A percentile compares a stretch with the other conserved stretches of the same genome.
These are phyloP conservation scores for Colletotrichum sp. DNA, from an alignment of 2,329 filamentous ascomycete species.

Conservation along the genomic window DNA sequence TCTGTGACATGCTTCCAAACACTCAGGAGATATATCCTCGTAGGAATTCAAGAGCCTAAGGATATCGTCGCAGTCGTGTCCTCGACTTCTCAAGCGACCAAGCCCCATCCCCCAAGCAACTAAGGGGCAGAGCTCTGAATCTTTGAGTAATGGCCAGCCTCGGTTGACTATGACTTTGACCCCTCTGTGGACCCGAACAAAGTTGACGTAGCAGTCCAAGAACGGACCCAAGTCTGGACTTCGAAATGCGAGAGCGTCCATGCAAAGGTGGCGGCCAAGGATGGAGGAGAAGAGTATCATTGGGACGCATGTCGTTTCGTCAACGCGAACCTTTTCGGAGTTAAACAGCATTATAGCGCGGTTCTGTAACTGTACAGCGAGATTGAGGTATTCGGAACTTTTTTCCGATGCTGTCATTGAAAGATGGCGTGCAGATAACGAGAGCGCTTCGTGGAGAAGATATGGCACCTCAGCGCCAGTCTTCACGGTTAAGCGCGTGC, in stretches of 20 bases:
- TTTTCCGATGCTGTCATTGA: constrained; percentile 29
- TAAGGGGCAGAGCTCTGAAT: neutral
- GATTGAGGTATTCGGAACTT: constrained; percentile 26
- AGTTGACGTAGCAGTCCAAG: constrained; percentile 32
- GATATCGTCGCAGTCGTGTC: neutral
- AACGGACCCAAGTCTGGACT: constrained; percentile 29
- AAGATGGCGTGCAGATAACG: constrained; percentile 40
- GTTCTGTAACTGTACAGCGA: constrained; percentile 35
- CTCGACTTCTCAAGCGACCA: neutral
- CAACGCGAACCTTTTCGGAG: constrained; percentile 22
- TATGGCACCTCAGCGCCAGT: constrained; percentile 32
- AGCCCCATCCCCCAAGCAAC: neutral
- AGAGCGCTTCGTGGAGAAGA: constrained; percentile 39
- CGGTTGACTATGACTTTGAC: constrained; percentile 22
- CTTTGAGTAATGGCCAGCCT: neutral
- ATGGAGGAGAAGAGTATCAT: constrained; percentile 37
- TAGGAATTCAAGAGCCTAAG: neutral
- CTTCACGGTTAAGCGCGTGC: constrained; percentile 27
- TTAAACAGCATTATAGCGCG: constrained; percentile 34
- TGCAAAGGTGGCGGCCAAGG: constrained; percentile 37
- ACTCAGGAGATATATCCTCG: neutral
- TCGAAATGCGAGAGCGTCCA: constrained; percentile 33
- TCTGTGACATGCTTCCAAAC: neutral
- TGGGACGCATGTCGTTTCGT: constrained; percentile 34
- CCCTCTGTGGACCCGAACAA: constrained; percentile 28